Percentiles rank a stretch among this genome's conserved stretches.
These are phyloP conservation scores for Acrocalymma vagum DNA, from an alignment of 2,329 filamentous ascomycete genomes.

Conservation along the genomic window DNA sequence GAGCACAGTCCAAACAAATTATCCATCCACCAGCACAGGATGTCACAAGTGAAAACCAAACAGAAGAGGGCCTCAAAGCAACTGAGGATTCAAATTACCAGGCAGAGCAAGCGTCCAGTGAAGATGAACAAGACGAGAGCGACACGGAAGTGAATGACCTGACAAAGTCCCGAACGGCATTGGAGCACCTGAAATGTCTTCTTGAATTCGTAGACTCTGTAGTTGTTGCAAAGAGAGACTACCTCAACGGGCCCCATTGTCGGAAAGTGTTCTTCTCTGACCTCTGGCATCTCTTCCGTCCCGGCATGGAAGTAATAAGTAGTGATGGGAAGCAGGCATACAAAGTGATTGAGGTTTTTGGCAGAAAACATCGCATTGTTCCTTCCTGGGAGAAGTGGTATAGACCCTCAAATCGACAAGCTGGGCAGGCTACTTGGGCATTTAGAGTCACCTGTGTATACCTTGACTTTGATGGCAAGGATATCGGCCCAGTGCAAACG, in stretches of 20 bases:
- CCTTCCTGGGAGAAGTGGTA: slow-evolving; percentile 8
- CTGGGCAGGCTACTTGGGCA: not conserved
- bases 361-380: slow-evolving; percentile 7
- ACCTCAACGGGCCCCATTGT: slow-evolving; percentile 5
- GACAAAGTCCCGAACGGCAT: not conserved
- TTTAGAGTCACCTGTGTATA: slow-evolving; percentile 19
- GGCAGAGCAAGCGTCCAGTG: too few species aligned
- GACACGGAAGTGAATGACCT: not conserved
- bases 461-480: slow-evolving; percentile 43
- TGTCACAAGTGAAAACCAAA: not conserved
- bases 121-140: too few species aligned
- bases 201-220: slow-evolving; percentile 2
- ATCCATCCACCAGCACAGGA: not conserved
- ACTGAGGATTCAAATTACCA: too few species aligned
- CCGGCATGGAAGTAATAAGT: slow-evolving; percentile 17
- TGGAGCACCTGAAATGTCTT: slow-evolving; percentile 4
- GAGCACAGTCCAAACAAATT: too few species aligned
- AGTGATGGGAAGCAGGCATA: slow-evolving; percentile 29
- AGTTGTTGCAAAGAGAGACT: not conserved
- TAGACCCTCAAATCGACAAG: not conserved
- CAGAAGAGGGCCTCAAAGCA: too few species aligned
- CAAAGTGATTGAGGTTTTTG: slow-evolving; percentile 22
- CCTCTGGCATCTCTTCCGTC: slow-evolving; percentile 33
- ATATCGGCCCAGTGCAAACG: slow-evolving; percentile 32
- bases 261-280: slow-evolving; percentile 24